Percentiles rank a stretch among this genome's conserved stretches.
These are phyloP conservation scores for Hericium rajendrae DNA, from an alignment of 768 basidiomycete genomes.

Conservation along the genomic window DNA sequence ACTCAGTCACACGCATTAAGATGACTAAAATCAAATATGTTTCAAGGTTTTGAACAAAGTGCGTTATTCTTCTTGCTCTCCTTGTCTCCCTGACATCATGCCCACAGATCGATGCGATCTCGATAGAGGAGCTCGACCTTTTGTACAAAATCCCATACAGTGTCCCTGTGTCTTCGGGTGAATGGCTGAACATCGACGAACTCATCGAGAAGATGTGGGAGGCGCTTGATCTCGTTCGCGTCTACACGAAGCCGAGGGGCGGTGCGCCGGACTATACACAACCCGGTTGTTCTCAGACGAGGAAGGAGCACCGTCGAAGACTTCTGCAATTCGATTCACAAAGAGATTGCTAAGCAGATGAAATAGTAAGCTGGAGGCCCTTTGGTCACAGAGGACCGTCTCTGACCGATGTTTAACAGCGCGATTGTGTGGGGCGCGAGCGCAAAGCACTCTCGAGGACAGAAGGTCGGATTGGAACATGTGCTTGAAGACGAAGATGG, in stretches of 20 bases:
- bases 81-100: not conserved
- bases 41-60: constrained; percentile 78
- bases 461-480: constrained; percentile 89
- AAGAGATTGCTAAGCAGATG: constrained; percentile 96
- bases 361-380: constrained; percentile 59
- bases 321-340: constrained; percentile 90
- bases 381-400: not conserved
- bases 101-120: constrained; percentile 86
- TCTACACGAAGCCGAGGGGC: constrained; percentile 94
- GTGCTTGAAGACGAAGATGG: constrained; percentile 84
- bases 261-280: constrained; percentile 80
- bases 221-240: constrained; percentile 83
- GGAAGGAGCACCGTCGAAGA: constrained; percentile 67
- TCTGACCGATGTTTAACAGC: constrained; percentile 26
- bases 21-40: constrained; percentile 2
- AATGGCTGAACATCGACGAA: constrained; percentile 97
- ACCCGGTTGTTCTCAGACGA: constrained; percentile 82
- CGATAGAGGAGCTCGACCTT: constrained; percentile 94
- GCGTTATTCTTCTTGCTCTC: not conserved
- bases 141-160: constrained; percentile 94
- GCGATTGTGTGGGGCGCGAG: constrained; percentile 94
- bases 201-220: constrained; percentile 91
- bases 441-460: constrained; percentile 94
- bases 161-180: constrained; percentile 86
- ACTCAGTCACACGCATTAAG: no score